Evolutionary conservation across 441 rosid genomes (phyloP), one percentile per base, ranked within the genome.

Genomic region (Aquilaria agallochum): DNA sequence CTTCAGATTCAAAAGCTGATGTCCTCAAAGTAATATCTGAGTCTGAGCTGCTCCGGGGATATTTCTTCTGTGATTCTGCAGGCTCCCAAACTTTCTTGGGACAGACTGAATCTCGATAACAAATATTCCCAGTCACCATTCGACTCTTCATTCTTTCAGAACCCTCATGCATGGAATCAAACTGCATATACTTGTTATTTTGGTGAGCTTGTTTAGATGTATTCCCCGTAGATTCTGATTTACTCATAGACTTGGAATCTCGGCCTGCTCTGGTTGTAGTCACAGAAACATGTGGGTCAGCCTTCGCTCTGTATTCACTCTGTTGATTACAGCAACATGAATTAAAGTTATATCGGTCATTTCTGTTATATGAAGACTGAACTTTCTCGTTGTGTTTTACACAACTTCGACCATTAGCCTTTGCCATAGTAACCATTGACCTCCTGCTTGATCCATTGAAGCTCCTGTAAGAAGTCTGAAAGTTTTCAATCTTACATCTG

Each of bases 81-180:
- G 92, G 90, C 73, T 90, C 96, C 95, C 89, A 85, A 50, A 90
- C 92, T 68, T 85, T 72, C 77, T 78, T 87, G 48, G 68, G 14
- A 49, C 75, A 71, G 63, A 68, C 33, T 13, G 74, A 60, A 64
- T 81, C 92, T 65, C 82, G 76, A 64, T 63, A 55, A 15, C 74
- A 70, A 60, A 69, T 67, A 75, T 63, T 80, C 58, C 74, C 73
- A 2, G 52, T 56, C 14, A 68, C 58, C 60, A 55, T 67, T 77
- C 76, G 87, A 77, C 74, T 78, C 81, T 80, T 90, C 56, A 76
- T 62, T 76, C 89, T 87, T 74, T 79, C 86, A 70, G 70, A 74
- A 68, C 71, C 63, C 61, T 85, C 89, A 66, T 79, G 89, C 13
- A 59, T 56, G 65, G 67, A 75, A 50, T 84, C 89, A 55, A 62